phyloP scores from a whole-genome alignment of 768 basidiomycete genomes.

The Suillus hirtellus region DNA sequence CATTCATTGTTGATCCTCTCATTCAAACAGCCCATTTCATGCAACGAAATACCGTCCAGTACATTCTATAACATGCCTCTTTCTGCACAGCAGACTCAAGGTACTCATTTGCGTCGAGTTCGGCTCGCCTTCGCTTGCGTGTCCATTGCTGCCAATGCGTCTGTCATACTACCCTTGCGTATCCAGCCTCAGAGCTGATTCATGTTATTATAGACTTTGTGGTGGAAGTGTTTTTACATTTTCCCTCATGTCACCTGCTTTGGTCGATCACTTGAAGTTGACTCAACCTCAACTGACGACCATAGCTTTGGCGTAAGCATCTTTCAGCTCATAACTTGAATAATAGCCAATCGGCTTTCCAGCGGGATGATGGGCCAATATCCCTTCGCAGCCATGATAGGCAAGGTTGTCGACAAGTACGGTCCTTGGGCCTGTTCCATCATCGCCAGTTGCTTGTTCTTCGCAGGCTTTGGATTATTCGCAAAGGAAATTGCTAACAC shows the following conservation, averaged over 20 bases:
- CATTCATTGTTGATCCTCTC: not conserved
- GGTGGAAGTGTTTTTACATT: conserved; percentile 83
- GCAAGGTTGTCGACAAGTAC: conserved; percentile 63
- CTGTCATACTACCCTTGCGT: conserved; percentile 27
- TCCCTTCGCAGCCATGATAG: conserved; percentile 68
- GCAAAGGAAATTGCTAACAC: conserved; percentile 54
- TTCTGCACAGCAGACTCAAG: conserved; percentile 3
- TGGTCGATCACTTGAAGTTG: conserved; percentile 60
- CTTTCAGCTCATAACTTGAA: not conserved
- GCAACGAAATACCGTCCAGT: not conserved
- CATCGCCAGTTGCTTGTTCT: conserved; percentile 57
- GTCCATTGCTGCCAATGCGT: conserved; percentile 68
- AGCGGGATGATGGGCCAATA: conserved; percentile 88
- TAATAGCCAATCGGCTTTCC: conserved; percentile 9
- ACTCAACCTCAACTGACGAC: conserved; percentile 79
- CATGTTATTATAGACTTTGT: conserved; percentile 49
- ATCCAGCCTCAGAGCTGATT: not conserved
- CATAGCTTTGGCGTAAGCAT: conserved; percentile 69
- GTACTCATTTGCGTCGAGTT: conserved; percentile 21
- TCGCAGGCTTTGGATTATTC: conserved; percentile 62
- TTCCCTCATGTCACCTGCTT: conserved; percentile 66
- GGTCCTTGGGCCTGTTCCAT: conserved; percentile 73
- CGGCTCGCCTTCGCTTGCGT: conserved; percentile 41
- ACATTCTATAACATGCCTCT: not conserved
- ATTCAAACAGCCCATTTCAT: not conserved